These are phyloP conservation scores for Crithidia brevicula DNA, from an alignment of 208 protist species.

Conservation along the genomic window DNA sequence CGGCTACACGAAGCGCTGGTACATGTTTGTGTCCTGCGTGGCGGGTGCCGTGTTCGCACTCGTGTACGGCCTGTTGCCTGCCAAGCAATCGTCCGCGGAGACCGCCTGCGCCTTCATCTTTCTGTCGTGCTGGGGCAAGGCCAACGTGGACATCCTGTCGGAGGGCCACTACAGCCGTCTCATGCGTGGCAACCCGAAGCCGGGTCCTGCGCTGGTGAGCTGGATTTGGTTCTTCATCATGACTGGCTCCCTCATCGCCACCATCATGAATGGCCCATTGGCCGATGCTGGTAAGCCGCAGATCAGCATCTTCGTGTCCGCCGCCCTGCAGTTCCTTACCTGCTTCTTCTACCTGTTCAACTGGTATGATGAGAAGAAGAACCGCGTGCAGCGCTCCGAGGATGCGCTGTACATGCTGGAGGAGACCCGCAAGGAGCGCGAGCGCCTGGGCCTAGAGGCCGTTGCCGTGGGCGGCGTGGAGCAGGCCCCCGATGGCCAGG, in stretches of 20 bases:
- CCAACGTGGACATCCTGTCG: slow-evolving; percentile 61
- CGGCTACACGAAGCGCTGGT: slow-evolving; percentile 63
- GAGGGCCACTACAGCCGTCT: slow-evolving; percentile 62
- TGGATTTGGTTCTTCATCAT: slow-evolving; percentile 61
- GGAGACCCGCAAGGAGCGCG: slow-evolving; percentile 25
- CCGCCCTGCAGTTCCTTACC: slow-evolving; percentile 44
- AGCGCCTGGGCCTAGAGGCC: slow-evolving; percentile 10
- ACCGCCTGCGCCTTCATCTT: slow-evolving; percentile 42
- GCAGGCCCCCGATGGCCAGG: not conserved
- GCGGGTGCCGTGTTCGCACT: slow-evolving; percentile 35
- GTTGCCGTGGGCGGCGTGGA: not conserved
- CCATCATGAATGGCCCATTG: slow-evolving; percentile 47
- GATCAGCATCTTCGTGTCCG: slow-evolving; percentile 44
- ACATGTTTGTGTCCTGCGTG: slow-evolving; percentile 25
- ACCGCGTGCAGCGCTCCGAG: slow-evolving; percentile 39
- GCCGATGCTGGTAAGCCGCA: slow-evolving; percentile 35
- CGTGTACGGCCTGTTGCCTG: slow-evolving; percentile 37
- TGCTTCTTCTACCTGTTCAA: slow-evolving; percentile 51
- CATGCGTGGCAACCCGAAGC: slow-evolving; percentile 27
- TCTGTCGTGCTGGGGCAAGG: slow-evolving; percentile 41
- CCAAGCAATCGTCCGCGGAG: slow-evolving; percentile 22
- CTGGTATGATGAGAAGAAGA: slow-evolving; percentile 52
- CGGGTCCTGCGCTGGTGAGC: slow-evolving; percentile 46
- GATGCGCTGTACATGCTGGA: slow-evolving; percentile 30
- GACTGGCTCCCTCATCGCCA: slow-evolving; percentile 39